Evolutionary conservation across 2,329 filamentous ascomycete species (phyloP).

Genomic region (Hymenoscyphus scutula): DNA sequence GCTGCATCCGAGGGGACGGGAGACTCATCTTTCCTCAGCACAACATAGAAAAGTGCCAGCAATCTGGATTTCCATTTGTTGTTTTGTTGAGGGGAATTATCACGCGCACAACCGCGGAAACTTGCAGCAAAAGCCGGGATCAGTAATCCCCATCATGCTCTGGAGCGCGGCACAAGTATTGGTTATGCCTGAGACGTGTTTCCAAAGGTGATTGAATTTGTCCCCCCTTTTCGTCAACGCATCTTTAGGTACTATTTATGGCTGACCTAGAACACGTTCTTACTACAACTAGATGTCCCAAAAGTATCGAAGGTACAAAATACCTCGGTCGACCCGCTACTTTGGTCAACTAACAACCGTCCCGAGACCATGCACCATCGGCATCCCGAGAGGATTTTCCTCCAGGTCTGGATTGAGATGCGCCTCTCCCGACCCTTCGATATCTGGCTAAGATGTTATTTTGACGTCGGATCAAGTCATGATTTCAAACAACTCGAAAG

Average conservation of each 20-base stretch:
- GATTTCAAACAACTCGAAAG: not conserved
- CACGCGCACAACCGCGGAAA: not conserved
- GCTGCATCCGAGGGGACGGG: not conserved
- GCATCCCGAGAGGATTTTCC: not conserved
- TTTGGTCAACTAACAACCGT: not conserved
- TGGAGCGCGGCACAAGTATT: not conserved
- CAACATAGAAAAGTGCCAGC: constrained; percentile 1
- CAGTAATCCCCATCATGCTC: constrained; percentile 2
- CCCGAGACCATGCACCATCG: not conserved
- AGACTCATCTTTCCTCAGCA: not conserved
- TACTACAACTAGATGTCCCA: no score
- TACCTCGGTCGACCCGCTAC: not conserved
- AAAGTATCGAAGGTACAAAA: not conserved
- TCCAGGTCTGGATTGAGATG: not conserved
- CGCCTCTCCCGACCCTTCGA: not conserved
- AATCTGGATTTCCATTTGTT: not conserved
- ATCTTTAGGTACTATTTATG: not conserved
- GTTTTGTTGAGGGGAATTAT: not conserved
- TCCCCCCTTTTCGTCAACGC: not conserved
- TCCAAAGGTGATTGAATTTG: no score
- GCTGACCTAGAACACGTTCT: not conserved
- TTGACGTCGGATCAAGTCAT: not conserved
- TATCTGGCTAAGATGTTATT: not conserved
- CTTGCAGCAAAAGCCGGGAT: not conserved
- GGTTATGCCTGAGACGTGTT: not conserved